phyloP scores from a whole-genome alignment of 352 stramenopile species.

The Thalassiosira tumida region DNA sequence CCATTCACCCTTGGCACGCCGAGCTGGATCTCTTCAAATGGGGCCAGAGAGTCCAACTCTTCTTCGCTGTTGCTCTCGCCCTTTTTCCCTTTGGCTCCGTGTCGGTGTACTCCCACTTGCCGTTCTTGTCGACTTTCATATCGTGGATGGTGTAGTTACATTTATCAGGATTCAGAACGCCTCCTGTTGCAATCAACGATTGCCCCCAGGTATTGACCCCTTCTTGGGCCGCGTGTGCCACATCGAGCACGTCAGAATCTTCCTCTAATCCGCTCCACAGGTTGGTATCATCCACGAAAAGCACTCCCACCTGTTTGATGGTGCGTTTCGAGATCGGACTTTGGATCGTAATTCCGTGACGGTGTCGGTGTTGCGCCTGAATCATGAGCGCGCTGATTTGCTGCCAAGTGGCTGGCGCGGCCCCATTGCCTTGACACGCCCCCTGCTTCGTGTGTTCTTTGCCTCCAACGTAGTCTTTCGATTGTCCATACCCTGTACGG shows the following conservation, averaged over 20 bases:
- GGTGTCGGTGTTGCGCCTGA: not conserved
- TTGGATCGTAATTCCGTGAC: not conserved
- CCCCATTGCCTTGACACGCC: conserved; percentile 13
- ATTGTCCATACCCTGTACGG: conserved; percentile 19
- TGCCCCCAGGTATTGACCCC: not conserved
- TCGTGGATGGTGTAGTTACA: not conserved
- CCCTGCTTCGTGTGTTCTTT: not conserved
- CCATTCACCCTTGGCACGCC: not conserved
- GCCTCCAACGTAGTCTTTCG: not conserved
- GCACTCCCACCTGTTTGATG: not conserved
- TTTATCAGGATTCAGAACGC: not conserved
- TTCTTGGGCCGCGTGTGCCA: not conserved
- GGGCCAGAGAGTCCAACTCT: not conserved
- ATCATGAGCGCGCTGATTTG: conserved; percentile 18
- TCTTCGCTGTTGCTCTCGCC: not conserved
- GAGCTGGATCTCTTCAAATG: not conserved
- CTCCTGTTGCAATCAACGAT: not conserved
- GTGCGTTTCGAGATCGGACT: not conserved
- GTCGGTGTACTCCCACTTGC: not conserved
- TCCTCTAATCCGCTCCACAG: not conserved
- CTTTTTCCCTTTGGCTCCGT: not conserved
- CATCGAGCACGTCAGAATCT: not conserved
- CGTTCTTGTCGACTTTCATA: not conserved
- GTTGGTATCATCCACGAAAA: conserved; percentile 18
- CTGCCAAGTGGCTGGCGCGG: not conserved